Evolutionary conservation across 441 rosid genomes (phyloP), one percentile per base, ranked within the genome.

Genomic region (Brassica hybrid): DNA sequence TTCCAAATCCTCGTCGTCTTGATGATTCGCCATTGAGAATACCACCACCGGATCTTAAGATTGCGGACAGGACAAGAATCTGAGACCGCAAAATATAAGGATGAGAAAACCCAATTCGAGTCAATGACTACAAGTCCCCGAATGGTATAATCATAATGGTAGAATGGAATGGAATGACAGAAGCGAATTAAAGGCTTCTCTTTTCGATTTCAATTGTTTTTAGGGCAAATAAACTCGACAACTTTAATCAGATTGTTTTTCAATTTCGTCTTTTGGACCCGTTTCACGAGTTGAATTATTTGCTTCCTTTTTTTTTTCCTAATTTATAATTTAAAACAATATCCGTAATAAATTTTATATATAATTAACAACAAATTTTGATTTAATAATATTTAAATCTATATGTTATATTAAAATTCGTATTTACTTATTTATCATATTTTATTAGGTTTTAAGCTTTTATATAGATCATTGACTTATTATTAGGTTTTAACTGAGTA

Each of bases 21-120:
- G 96, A 80, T 92, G 98, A 88, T 96, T 97, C 84, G 93, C 95
- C 99, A 96, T 96, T 61, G 78, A 70, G n/a, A n/a, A n/a, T n/a
- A n/a, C n/a, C n/a, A n/a, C n/a, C n/a, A n/a, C n/a, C n/a, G n/a
- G 50, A 56, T 56, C 60, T 17, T 16, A 56, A 56, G 58, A 52
- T 52, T 18, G 48, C n/a, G n/a, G n/a, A n/a, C n/a, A n/a, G n/a
- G 72, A 38, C 3, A 56, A 34, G 67, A 82, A 34, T 10, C 56
- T 68, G 65, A 80, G 77, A 84, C 80, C 69, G 6, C 52, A 4
- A 48, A 8, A 48, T n/a, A 45, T 1, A 43, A 3, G 50, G 58
- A 52, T 52, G 19, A 48, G 18, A 52, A 52, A 34, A 52, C 5
- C 58, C 58, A 56, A 56, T 17, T 9, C 25, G 25, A 56, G 9